Percentiles rank a stretch among this genome's conserved stretches.
Evolutionary conservation across 202 grass and related monocot genomes (phyloP).

Genomic region (Hordeum pubiflorum): DNA sequence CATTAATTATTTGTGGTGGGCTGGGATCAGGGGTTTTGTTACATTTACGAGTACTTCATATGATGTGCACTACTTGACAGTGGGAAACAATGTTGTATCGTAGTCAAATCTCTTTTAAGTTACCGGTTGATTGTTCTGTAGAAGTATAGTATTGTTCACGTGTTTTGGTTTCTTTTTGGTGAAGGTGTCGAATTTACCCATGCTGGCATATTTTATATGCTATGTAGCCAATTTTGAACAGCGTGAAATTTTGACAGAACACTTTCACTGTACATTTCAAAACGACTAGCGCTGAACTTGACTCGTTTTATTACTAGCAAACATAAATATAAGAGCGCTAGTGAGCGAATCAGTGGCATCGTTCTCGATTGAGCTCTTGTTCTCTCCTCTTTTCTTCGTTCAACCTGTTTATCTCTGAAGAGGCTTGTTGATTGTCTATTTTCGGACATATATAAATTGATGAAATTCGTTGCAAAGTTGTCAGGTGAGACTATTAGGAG

Average conservation of each 20-base stretch:
- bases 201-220: not conserved
- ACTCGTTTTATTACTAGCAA: too few species aligned
- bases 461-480: too few species aligned
- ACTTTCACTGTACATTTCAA: not conserved
- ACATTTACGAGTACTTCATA: not conserved
- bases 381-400: too few species aligned
- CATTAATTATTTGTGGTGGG: not conserved
- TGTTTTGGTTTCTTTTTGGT: not conserved
- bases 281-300: not conserved
- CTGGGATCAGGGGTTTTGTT: not conserved
- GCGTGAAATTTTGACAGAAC: not conserved
- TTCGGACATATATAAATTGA: too few species aligned
- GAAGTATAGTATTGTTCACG: not conserved
- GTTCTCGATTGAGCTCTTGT: too few species aligned
- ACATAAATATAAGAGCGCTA: too few species aligned
- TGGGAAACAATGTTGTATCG: slow-evolving; percentile 7
- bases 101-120: not conserved
- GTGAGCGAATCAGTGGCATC: too few species aligned
- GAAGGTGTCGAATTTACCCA: not conserved
- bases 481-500: too few species aligned
- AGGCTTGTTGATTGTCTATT: too few species aligned
- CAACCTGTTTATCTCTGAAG: too few species aligned
- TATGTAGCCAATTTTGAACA: not conserved
- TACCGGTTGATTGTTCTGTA: not conserved
- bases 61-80: not conserved